A percentile compares a stretch with the other conserved stretches of the same genome.
Evolutionary conservation across 176 grass and related monocot genomes (phyloP).

Genomic region (Oryza brachyantha): DNA sequence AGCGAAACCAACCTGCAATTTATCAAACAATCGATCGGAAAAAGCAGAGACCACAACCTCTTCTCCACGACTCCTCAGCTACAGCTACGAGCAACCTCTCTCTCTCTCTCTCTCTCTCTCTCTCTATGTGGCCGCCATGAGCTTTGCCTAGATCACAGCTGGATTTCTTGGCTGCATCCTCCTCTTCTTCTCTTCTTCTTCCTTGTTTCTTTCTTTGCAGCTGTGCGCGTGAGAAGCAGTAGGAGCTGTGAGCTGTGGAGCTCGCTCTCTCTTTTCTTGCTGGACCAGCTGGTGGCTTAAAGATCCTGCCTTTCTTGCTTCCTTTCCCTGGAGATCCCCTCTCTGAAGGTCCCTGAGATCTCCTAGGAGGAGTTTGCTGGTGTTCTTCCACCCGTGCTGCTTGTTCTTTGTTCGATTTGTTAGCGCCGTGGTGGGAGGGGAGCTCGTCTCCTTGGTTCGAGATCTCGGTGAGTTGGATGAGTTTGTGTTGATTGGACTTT

Average conservation of each 20-base stretch:
- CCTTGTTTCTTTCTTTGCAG: neutral
- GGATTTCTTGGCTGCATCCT: neutral
- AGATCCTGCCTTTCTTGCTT: constrained; percentile 32
- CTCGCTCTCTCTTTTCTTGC: neutral
- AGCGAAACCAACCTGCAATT: neutral
- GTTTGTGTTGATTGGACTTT: neutral
- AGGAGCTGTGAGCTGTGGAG: neutral
- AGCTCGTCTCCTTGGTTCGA: neutral
- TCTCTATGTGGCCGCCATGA: constrained; percentile 20
- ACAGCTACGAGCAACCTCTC: too few species aligned
- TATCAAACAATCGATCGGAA: constrained; percentile 24
- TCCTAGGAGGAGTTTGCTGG: constrained; percentile 25
- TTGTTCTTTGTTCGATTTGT: neutral
- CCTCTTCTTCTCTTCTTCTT: constrained; percentile 20
- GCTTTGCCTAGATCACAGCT: constrained; percentile 46
- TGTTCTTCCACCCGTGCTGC: neutral
- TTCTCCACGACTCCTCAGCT: constrained; percentile 20
- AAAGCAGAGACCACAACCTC: neutral
- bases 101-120: neutral
- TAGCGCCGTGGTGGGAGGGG: neutral
- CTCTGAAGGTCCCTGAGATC: constrained; percentile 14
- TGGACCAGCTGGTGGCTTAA: constrained; percentile 10
- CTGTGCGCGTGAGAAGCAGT: neutral
- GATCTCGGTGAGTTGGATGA: neutral
- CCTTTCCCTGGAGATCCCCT: neutral